Percentiles rank a stretch among this genome's conserved stretches.
phyloP scores from a whole-genome alignment of 371 early-diverging fungal genomes.

The Mucor ambiguus region DNA sequence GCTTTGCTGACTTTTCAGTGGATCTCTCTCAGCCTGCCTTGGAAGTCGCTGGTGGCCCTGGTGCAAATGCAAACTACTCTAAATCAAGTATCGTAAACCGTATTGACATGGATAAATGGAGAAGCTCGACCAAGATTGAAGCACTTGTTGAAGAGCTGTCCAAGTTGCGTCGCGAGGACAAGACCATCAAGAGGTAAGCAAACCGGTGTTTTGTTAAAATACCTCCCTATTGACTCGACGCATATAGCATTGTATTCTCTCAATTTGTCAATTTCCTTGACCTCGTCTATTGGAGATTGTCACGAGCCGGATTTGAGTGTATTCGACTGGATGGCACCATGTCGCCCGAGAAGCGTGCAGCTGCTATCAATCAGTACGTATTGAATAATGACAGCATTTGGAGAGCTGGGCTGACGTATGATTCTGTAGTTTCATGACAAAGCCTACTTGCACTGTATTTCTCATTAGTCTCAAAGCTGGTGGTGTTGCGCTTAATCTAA shows the following conservation, averaged over 20 bases:
- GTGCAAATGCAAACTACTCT: slow-evolving; percentile 43
- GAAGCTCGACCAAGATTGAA: slow-evolving; percentile 88
- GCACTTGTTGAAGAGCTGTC: slow-evolving; percentile 92
- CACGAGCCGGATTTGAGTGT: slow-evolving; percentile 90
- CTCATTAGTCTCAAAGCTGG: slow-evolving; percentile 94
- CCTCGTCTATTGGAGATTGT: slow-evolving; percentile 93
- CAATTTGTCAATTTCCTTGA: slow-evolving; percentile 93
- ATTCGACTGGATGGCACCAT: slow-evolving; percentile 95
- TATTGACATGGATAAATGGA: slow-evolving; percentile 88
- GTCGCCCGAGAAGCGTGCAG: slow-evolving; percentile 82
- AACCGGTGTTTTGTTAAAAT: neutral
- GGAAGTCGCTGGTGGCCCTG: slow-evolving; percentile 30
- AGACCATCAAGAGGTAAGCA: slow-evolving; percentile 73
- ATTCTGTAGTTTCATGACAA: slow-evolving; percentile 70
- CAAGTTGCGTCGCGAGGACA: slow-evolving; percentile 73
- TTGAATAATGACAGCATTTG: neutral
- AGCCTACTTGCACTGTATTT: slow-evolving; percentile 86
- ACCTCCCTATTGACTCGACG: neutral
- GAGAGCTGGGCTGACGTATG: neutral
- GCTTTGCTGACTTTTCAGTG: slow-evolving; percentile 79
- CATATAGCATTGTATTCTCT: slow-evolving; percentile 46
- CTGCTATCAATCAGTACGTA: slow-evolving; percentile 63
- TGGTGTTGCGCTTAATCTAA: slow-evolving; percentile 95
- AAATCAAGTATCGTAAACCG: slow-evolving; percentile 88
- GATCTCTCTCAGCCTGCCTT: slow-evolving; percentile 78